Evolutionary conservation across 805 yeast genomes (phyloP).

Genomic region (Ogataea pini): DNA sequence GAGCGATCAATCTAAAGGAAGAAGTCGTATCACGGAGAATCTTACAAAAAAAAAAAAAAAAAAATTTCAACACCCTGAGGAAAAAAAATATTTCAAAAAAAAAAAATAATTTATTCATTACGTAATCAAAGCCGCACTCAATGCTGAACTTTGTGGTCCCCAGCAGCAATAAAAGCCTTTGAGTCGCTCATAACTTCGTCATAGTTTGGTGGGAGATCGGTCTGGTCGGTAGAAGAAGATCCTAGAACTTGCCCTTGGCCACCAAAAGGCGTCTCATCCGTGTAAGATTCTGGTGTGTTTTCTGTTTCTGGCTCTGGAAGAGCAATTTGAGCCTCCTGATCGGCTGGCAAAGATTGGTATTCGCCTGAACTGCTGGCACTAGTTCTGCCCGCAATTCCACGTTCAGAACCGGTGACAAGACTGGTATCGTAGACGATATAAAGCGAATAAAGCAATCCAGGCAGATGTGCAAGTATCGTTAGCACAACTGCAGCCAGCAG

Average conservation of each 20-base stretch:
- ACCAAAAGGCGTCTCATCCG: neutral
- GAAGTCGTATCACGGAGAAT: no score
- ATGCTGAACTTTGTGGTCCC: constrained; percentile 28
- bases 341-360: constrained; percentile 7
- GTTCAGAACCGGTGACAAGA: constrained; percentile 26
- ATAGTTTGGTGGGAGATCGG: constrained; percentile 24
- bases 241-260: constrained; percentile 8
- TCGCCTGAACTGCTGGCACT: constrained; percentile 1
- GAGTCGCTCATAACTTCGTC: constrained; percentile 20
- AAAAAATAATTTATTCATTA: neutral
- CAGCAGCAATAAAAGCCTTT: constrained; percentile 15
- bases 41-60: constrained; percentile 7
- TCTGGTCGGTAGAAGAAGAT: constrained; percentile 5
- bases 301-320: neutral
- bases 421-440: constrained; percentile 41
- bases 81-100: neutral
- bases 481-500: constrained; percentile 44
- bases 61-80: neutral
- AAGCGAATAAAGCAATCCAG: constrained; percentile 53
- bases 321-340: constrained; percentile 10
- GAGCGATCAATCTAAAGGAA: neutral
- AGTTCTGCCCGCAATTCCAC: constrained; percentile 21
- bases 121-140: constrained; percentile 3
- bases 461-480: constrained; percentile 49
- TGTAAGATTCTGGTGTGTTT: neutral